These are phyloP conservation scores for Cercospora citrullina DNA, from an alignment of 2,329 filamentous ascomycete species.

Conservation along the genomic window DNA sequence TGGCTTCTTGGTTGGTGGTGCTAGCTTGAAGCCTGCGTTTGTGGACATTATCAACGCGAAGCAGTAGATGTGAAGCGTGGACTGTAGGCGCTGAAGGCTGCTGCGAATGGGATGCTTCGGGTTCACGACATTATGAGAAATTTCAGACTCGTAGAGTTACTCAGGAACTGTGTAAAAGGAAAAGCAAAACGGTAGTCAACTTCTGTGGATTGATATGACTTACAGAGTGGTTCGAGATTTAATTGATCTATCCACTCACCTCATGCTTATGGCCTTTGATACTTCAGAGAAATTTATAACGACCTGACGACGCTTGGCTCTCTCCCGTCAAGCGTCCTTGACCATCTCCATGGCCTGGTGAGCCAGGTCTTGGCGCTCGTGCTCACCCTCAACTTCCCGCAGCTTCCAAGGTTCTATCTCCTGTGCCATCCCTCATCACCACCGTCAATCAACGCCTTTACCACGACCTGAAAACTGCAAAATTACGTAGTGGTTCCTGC, in stretches of 20 bases:
- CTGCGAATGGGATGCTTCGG: neutral
- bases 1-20: slow-evolving; percentile 94
- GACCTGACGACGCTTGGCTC: neutral
- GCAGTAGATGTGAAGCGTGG: slow-evolving; percentile 21
- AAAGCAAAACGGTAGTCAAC: neutral
- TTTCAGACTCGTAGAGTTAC: neutral
- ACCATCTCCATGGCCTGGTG: neutral
- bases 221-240: neutral
- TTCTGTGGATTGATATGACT: neutral
- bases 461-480: neutral
- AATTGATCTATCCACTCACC: neutral
- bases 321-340: neutral
- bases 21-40: slow-evolving; percentile 93
- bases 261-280: neutral
- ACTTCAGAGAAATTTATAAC: neutral
- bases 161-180: neutral
- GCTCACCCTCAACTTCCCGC: neutral
- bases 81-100: neutral
- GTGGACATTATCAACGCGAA: slow-evolving; percentile 70
- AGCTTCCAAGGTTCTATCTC: neutral
- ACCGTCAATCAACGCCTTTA: neutral
- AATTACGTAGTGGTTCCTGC: neutral
- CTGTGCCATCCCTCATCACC: neutral
- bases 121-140: neutral
- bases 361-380: neutral